These are phyloP conservation scores for Hexamita inflata DNA, from an alignment of 208 protist genomes.

Conservation along the genomic window DNA sequence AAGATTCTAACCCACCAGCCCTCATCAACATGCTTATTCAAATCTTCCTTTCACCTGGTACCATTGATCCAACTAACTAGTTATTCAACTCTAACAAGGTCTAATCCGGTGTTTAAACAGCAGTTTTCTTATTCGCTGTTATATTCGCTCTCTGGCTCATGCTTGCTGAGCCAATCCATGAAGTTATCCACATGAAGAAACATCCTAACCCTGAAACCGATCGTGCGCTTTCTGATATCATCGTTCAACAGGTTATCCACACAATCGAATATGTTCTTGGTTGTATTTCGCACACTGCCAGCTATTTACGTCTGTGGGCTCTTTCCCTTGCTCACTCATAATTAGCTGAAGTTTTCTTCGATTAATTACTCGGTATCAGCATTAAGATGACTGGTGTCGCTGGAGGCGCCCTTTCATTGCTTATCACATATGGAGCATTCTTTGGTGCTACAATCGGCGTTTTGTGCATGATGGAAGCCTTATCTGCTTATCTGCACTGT, in stretches of 20 bases:
- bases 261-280: slow-evolving; percentile 97
- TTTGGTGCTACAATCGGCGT: slow-evolving; percentile 77
- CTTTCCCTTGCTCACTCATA: slow-evolving; percentile 90
- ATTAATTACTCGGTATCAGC: slow-evolving; percentile 29
- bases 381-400: neutral
- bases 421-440: slow-evolving; percentile 75
- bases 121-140: slow-evolving; percentile 34
- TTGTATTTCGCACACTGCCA: slow-evolving; percentile 96
- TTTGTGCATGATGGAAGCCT: slow-evolving; percentile 86
- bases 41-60: slow-evolving; percentile 66
- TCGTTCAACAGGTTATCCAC: slow-evolving; percentile 93
- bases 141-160: slow-evolving; percentile 21
- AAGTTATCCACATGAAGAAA: slow-evolving; percentile 9
- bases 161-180: neutral
- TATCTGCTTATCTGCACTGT: slow-evolving; percentile 95
- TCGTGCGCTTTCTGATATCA: slow-evolving; percentile 68
- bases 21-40: slow-evolving; percentile 70
- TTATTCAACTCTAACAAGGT: neutral
- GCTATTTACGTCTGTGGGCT: slow-evolving; percentile 98
- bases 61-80: neutral
- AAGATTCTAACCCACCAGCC: slow-evolving; percentile 44
- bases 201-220: slow-evolving; percentile 7
- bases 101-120: slow-evolving; percentile 28
- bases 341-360: slow-evolving; percentile 35
- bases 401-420: slow-evolving; percentile 49